Evolutionary conservation across 441 rosid species (phyloP), one percentile per base, ranked within the genome.

Genomic region (Euphorbia schlechtendalii): DNA sequence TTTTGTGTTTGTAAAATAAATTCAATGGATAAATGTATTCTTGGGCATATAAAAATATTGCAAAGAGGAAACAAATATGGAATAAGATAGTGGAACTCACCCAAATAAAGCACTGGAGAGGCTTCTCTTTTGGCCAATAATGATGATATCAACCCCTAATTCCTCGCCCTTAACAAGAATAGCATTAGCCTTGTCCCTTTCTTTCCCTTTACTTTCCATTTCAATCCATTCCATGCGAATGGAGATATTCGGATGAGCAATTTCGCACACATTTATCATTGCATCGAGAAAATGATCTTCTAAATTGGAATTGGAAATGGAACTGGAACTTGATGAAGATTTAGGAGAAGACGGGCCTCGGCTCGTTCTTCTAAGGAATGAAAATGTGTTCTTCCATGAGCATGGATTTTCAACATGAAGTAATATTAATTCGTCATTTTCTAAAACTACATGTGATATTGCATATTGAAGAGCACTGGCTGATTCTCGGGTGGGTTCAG

Each of bases 41-140:
- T n/a, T n/a, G n/a, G n/a, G n/a, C n/a, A n/a, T n/a, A n/a, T n/a
- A n/a, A n/a, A n/a, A n/a, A n/a, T n/a, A n/a, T n/a, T n/a, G n/a
- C n/a, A n/a, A n/a, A n/a, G n/a, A n/a, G n/a, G n/a, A n/a, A n/a
- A n/a, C n/a, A n/a, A n/a, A n/a, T n/a, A n/a, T n/a, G n/a, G n/a
- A n/a, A n/a, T n/a, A n/a, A n/a, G n/a, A n/a, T n/a, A n/a, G n/a
- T n/a, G n/a, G n/a, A 51, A 61, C 82, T 74, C 64, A 86, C 94
- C 96, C 89, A 70, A 88, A 73, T 18, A 90, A 65, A 20, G 86
- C 89, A 24, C 79, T 73, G 25, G 95, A 84, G 68, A 93, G 76
- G 59, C 88, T 85, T 64, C 88, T 69, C 43, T 79, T 73, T 74
- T 90, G 96, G n/a, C 97, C 96, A 15, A 90, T 81, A 24, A 93